Base-by-base conservation (phyloP, 2,329 filamentous ascomycete species). In the Aspergillus transmontanensis region DNA sequence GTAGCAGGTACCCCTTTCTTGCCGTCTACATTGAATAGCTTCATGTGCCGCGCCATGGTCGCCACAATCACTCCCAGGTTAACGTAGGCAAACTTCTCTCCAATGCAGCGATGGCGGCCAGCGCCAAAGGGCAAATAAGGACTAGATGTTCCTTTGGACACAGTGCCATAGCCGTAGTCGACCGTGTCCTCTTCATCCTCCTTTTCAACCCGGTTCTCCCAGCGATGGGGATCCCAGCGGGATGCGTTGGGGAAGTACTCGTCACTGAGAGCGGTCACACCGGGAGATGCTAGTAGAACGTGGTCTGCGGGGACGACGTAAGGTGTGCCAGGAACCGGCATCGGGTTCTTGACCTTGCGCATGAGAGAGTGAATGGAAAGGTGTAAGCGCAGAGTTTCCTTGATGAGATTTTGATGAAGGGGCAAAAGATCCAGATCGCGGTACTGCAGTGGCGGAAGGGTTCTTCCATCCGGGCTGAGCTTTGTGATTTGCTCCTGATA, bases 231-330 rank as follows among this genome's bases (percentile, higher is more conserved):
- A 68, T 90, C 84, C 86, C 88, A 90, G 7, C 72, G 69, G 50
- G 81, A 73, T 1, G 87, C 80, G 67, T 89, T 82, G 2, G 84
- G 81, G 75, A 92, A 92, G 76, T 88, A 82, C 55, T 85, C 82
- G 2, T 86, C 81, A 64, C 84, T 84, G 41, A 85, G 80, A 1
- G 80, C 76, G 2, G 78, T 81, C 66, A 94, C 90, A 64, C 91
- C 92, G 1, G 93, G 93, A 0, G 94, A 91, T 36, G 94, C 88
- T 68, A 97, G 87, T 48, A 97, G 86, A 28, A 85, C 87, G 80
- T 96, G 93, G 39, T 84, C 87, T 1, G 90, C 85, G 6, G 94
- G 93, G 66, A 97, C 86, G 62, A 92, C 87, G 74, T 89, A 96
- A 68, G 90, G 60, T 21, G 78, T 76, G 32, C 79, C 73, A 32